Evolutionary conservation across 148 eudicot genomes (phyloP).

Genomic region (Dianthus caryophyllus): DNA sequence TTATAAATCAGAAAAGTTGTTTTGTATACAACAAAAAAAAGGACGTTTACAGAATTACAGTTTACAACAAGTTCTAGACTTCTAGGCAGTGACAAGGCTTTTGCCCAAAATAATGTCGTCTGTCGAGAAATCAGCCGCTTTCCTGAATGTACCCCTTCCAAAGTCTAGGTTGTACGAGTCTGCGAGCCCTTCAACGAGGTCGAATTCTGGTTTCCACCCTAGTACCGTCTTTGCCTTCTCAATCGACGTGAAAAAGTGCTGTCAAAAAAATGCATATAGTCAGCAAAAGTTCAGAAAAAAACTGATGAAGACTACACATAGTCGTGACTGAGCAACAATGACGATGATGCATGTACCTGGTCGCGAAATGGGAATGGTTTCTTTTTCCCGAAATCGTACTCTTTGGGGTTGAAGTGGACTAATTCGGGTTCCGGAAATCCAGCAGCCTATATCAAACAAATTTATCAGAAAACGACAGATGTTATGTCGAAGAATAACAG

Average conservation of each 20-base stretch:
- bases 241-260: conserved; percentile 96
- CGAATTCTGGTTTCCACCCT: conserved; percentile 77
- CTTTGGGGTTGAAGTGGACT: conserved; percentile 88
- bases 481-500: neutral
- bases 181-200: conserved; percentile 72
- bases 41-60: neutral
- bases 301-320: too few species aligned
- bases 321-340: neutral
- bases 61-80: neutral
- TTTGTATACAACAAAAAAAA: neutral
- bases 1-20: too few species aligned
- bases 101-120: conserved; percentile 93
- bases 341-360: conserved; percentile 49
- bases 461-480: neutral
- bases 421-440: conserved; percentile 97
- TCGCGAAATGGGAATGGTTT: conserved; percentile 97
- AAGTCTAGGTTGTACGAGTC: conserved; percentile 93
- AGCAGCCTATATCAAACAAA: conserved; percentile 61
- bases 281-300: too few species aligned
- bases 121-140: conserved; percentile 87
- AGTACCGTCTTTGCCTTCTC: conserved; percentile 84
- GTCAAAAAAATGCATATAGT: conserved; percentile 22
- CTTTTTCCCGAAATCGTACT: conserved; percentile 93
- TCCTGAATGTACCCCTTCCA: conserved; percentile 88
- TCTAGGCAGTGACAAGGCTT: conserved; percentile 49